These are phyloP conservation scores for Zygotorulaspora danielsina DNA, from an alignment of 805 yeast species.

Conservation along the genomic window DNA sequence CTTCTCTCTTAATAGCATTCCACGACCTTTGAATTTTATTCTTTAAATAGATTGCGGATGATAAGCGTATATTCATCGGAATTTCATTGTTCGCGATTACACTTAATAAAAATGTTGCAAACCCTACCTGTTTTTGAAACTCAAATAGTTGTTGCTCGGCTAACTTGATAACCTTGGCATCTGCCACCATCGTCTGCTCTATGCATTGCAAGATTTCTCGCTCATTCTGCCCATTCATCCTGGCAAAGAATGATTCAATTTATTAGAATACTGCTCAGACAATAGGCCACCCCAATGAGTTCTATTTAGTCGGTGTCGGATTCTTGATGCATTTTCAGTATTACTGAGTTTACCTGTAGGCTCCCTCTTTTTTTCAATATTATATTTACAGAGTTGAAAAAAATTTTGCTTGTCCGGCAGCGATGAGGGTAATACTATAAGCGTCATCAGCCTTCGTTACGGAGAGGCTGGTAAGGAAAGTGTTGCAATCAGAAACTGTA, in stretches of 20 bases:
- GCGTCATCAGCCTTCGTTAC: too few species aligned
- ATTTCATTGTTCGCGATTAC: slow-evolving; percentile 44
- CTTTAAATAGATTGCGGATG: slow-evolving; percentile 66
- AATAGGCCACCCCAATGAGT: too few species aligned
- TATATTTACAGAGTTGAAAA: slow-evolving; percentile 1
- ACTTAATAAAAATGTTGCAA: slow-evolving; percentile 50
- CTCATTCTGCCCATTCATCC: slow-evolving; percentile 39
- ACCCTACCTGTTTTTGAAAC: slow-evolving; percentile 54
- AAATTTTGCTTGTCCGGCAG: neutral
- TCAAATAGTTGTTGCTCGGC: slow-evolving; percentile 50
- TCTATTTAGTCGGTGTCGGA: too few species aligned
- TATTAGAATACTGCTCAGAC: neutral
- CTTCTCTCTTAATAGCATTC: slow-evolving; percentile 35
- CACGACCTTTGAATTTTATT: slow-evolving; percentile 56
- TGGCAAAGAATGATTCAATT: neutral
- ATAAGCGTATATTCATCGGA: slow-evolving; percentile 45
- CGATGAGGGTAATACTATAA: neutral
- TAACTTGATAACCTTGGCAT: slow-evolving; percentile 45
- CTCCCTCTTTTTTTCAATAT: neutral
- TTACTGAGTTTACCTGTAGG: too few species aligned
- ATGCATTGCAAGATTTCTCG: slow-evolving; percentile 47
- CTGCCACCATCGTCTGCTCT: slow-evolving; percentile 52
- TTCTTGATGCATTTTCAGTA: too few species aligned
- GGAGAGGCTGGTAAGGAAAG: too few species aligned
- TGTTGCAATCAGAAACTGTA: too few species aligned